Evolutionary conservation across 441 rosid species (phyloP).

Genomic region (Flueggea neowawraea): DNA sequence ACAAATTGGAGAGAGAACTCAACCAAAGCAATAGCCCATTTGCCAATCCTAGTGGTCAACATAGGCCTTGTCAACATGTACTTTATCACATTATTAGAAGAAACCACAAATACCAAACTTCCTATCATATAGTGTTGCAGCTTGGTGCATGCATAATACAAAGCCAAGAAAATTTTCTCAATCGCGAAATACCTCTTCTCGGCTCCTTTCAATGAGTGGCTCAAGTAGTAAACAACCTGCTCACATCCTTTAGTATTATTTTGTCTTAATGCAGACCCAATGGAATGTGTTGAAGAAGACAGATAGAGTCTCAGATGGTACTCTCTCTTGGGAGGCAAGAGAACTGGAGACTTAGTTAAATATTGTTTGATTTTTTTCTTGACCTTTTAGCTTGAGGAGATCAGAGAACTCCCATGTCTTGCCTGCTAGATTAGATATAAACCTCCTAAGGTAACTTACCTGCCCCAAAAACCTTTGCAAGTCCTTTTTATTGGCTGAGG

Average conservation of each 20-base stretch:
- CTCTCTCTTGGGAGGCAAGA: not conserved
- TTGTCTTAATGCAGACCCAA: not conserved
- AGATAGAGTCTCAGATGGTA: not conserved
- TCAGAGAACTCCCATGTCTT: not conserved
- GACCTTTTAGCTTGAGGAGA: not conserved
- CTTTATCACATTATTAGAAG: too few relatives aligned
- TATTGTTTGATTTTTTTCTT: not conserved
- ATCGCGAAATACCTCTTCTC: not conserved
- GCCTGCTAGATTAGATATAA: not conserved
- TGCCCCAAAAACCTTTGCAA: not conserved
- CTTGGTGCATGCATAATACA: not conserved
- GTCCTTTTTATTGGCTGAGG: not conserved
- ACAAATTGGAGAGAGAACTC: not conserved
- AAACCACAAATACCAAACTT: not conserved
- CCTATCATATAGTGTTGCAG: not conserved
- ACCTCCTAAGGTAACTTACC: not conserved
- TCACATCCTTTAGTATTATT: not conserved
- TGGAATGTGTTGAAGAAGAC: not conserved
- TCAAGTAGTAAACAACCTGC: not conserved
- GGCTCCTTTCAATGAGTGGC: not conserved
- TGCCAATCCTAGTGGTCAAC: too few relatives aligned
- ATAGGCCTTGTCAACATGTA: rapidly evolving
- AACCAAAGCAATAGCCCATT: not conserved
- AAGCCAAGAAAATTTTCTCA: not conserved
- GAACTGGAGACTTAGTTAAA: not conserved